Conservation (phyloP, 768 basidiomycete species). For the Kwoniella dendrophila region DNA sequence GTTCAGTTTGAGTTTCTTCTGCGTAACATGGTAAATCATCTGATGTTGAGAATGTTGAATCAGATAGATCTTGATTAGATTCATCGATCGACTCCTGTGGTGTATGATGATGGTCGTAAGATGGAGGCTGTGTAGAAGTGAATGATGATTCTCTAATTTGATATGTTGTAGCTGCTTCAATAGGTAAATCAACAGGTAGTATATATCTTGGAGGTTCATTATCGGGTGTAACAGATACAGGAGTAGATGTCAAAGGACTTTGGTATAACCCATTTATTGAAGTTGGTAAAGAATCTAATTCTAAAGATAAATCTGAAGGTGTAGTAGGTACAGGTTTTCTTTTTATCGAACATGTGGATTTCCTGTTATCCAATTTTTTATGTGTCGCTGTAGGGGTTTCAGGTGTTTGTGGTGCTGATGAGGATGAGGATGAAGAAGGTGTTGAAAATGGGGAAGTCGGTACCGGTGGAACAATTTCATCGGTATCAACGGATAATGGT, state of each 20-base stretch:
- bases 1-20: conserved; percentile 39
- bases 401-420: conserved; percentile 1
- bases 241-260: not conserved
- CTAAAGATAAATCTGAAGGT: conserved; percentile 1
- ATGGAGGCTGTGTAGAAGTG: conserved; percentile 13
- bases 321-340: conserved; percentile 40
- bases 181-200: conserved; percentile 30
- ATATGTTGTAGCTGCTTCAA: not conserved
- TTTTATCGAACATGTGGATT: conserved; percentile 33
- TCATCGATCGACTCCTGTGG: too few relatives aligned
- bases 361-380: conserved; percentile 7
- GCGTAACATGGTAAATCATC: conserved; percentile 45
- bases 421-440: not conserved
- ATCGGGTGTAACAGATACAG: not conserved
- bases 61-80: too few relatives aligned
- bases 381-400: conserved; percentile 4
- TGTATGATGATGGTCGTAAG: conserved; percentile 7
- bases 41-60: not conserved
- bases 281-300: not conserved
- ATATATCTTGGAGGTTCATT: conserved; percentile 34
- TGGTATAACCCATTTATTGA: conserved; percentile 1
- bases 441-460: conserved; percentile 1
- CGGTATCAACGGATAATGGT: not conserved
- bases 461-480: too few relatives aligned
- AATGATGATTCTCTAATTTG: not conserved